Conservation (phyloP, 495 filamentous ascomycete species). For the Chlorociboria aeruginascens region DNA sequence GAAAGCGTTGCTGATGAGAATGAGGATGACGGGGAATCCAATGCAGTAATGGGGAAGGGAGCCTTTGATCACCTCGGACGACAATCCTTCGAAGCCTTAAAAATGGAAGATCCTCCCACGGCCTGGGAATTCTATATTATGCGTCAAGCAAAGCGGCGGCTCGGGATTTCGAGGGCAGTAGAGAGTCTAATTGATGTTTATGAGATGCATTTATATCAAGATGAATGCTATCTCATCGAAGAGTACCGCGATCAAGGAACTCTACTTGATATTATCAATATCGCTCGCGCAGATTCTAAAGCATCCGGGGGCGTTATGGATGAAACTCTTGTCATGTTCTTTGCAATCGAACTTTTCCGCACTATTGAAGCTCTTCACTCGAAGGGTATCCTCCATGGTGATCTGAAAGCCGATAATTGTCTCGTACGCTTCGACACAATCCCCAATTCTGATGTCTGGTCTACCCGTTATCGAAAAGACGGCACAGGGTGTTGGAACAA, state of each 20-base stretch:
- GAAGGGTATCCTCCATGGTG: constrained; percentile 75
- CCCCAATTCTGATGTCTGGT: constrained; percentile 32
- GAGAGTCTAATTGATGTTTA: constrained; percentile 70
- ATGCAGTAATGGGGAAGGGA: constrained; percentile 33
- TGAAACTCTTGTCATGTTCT: constrained; percentile 86
- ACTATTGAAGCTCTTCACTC: constrained; percentile 79
- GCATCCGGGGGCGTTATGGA: constrained; percentile 55
- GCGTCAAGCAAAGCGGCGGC: constrained; percentile 60
- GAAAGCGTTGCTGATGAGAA: constrained; percentile 47
- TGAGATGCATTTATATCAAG: constrained; percentile 76
- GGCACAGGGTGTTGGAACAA: constrained; percentile 66
- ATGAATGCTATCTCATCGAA: constrained; percentile 76
- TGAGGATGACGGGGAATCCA: constrained; percentile 28
- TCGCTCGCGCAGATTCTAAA: constrained; percentile 55
- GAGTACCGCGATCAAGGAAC: constrained; percentile 86
- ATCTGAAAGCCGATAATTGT: constrained; percentile 92
- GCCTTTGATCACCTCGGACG: constrained; percentile 36
- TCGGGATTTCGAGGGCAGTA: constrained; percentile 54
- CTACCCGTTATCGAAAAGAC: constrained; percentile 45
- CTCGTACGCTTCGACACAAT: constrained; percentile 66
- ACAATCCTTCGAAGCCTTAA: constrained; percentile 65
- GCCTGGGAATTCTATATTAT: constrained; percentile 98
- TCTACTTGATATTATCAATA: constrained; percentile 83
- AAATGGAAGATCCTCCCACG: constrained; percentile 81
- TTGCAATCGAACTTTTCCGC: constrained; percentile 80